A percentile compares a stretch with the other conserved stretches of the same genome.
These are phyloP conservation scores for Spergularia marina DNA, from an alignment of 148 eudicot species.

Conservation along the genomic window DNA sequence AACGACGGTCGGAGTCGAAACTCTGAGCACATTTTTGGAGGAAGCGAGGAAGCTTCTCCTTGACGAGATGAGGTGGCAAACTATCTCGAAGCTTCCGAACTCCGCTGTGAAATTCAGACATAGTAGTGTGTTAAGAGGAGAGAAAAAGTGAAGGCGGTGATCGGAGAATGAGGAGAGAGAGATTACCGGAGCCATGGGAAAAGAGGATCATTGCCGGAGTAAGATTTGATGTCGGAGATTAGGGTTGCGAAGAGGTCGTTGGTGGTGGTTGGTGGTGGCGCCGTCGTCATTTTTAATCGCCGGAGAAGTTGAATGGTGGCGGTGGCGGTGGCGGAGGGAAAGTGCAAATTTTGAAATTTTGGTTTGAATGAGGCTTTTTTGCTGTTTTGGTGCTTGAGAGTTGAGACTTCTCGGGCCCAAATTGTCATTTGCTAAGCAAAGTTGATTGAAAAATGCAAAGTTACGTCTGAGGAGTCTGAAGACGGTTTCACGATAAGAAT, in stretches of 20 bases:
- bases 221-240: conserved; percentile 73
- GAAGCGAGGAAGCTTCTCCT: conserved; percentile 84
- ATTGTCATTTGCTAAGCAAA: too few relatives aligned
- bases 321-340: neutral
- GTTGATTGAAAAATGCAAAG: too few relatives aligned
- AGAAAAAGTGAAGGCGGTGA: neutral
- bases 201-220: conserved; percentile 78
- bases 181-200: conserved; percentile 88
- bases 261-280: neutral
- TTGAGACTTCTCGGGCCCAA: too few relatives aligned
- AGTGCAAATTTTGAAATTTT: conserved; percentile 1
- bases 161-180: neutral
- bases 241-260: conserved; percentile 61
- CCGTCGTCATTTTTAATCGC: conserved; percentile 26
- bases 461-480: too few relatives aligned
- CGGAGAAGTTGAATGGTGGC: conserved; percentile 20
- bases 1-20: conserved; percentile 66
- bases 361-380: conserved; percentile 25
- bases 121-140: neutral
- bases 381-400: too few relatives aligned
- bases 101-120: conserved; percentile 47
- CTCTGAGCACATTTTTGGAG: conserved; percentile 87
- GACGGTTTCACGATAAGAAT: too few relatives aligned
- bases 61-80: conserved; percentile 55
- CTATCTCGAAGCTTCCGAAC: conserved; percentile 59